Conservation (phyloP, 805 yeast species). For the Barnettozyma sucrosica region DNA sequence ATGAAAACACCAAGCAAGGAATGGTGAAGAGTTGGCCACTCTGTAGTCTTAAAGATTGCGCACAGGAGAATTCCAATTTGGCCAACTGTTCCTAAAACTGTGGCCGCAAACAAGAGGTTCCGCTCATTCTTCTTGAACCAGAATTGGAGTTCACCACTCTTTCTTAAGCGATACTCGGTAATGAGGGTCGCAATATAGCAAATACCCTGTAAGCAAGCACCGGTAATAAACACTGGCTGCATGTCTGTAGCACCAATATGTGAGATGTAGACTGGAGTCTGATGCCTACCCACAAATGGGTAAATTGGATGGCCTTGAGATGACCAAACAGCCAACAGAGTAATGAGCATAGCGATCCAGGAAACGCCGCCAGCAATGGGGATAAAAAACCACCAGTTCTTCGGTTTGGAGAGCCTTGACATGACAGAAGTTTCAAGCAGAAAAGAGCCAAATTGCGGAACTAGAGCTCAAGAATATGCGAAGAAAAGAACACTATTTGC, state of each 20-base stretch:
- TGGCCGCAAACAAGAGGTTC: conserved; percentile 34
- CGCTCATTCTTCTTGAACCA: conserved; percentile 35
- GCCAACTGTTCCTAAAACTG: conserved; percentile 48
- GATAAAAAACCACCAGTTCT: conserved; percentile 44
- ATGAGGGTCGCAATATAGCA: conserved; percentile 60
- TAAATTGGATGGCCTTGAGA: conserved; percentile 74
- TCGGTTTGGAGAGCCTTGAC: conserved; percentile 8
- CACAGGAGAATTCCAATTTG: conserved; percentile 71
- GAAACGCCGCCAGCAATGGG: conserved; percentile 63
- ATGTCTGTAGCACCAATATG: conserved; percentile 85
- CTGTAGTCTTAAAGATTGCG: conserved; percentile 62
- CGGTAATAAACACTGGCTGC: conserved; percentile 77
- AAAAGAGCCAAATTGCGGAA: no score
- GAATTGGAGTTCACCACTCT: conserved; percentile 42
- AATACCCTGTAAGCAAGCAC: conserved; percentile 73
- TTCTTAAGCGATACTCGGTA: conserved; percentile 59
- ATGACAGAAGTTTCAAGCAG: no score
- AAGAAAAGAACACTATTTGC: no score
- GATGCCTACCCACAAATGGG: conserved; percentile 41
- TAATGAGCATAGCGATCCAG: conserved; percentile 91
- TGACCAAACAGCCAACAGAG: conserved; percentile 74
- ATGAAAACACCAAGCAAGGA: conserved; percentile 73
- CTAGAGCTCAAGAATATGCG: no score
- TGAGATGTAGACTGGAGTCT: conserved; percentile 64
- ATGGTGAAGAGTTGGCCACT: conserved; percentile 49